Base-by-base conservation (phyloP, 2,329 filamentous ascomycete species). In the Mycocentrospora acerina region DNA sequence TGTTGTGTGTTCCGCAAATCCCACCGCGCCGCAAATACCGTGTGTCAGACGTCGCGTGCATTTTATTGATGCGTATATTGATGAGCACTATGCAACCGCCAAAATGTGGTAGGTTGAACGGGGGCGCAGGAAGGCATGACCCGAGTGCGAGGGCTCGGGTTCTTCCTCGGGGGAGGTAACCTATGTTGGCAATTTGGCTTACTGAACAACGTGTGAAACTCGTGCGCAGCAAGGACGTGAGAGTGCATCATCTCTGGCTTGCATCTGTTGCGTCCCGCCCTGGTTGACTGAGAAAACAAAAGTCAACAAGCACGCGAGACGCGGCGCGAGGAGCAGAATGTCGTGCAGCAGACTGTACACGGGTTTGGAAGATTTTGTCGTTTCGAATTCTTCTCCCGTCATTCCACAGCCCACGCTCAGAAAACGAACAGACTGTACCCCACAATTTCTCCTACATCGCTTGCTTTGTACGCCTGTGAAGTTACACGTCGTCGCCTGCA, bases 101-200 rank as follows among this genome's bases (percentile, higher is more conserved):
- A 19, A 14, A 13, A 33, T 36, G 24, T 32, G 38, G 40, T 40
- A 16, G 32, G 32, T 36, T 26, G 42, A 34, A 28, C 32, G 29
- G 15, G 9, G 37, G 13, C 37, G 32, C 31, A 35, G 42, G 37
- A 44, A 32, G 36, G 35, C 29, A 41, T 22, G 37, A 47, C 46
- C 46, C 46, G 40, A 32, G 46, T 44, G 46, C 46, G 34, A 47
- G 46, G 46, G 37, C 40, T 44, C 43, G 46, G 46, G 46, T 49
- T 47, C 44, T 37, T 42, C n/a, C 30, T 42, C 37, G 32, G 36
- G n/a, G 19, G 9, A 5, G 9, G 19, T 22, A 22, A 22, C 32
- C 28, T 36, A 16, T 17, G 19, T 18, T 24, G 18, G 19, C 5
- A 18, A 29, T 29, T 17, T 29, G 28, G 28, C 35, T 37, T 34